Evolutionary conservation across 2,329 filamentous ascomycete genomes (phyloP).

Genomic region (Colletotrichum euphorbiae): DNA sequence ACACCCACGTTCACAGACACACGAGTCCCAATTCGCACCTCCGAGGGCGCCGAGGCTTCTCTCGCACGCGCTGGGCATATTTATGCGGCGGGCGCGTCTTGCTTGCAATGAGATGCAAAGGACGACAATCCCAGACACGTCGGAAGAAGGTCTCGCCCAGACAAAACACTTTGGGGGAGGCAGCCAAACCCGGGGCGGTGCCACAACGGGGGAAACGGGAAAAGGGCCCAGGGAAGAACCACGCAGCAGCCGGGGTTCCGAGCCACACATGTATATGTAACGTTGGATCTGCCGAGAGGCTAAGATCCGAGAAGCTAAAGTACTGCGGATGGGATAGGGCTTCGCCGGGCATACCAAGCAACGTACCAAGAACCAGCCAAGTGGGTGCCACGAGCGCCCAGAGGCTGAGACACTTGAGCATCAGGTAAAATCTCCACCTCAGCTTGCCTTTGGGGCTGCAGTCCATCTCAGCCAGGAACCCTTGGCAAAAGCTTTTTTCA

Average conservation of each 20-base stretch:
- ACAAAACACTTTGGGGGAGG: slow-evolving; percentile 14
- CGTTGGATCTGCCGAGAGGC: slow-evolving; percentile 4
- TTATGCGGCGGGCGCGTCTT: background rate
- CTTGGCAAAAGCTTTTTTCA: slow-evolving; percentile 39
- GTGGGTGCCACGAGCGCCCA: slow-evolving; percentile 16
- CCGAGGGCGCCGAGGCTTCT: background rate
- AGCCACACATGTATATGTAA: too few relatives aligned
- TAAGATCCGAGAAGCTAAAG: background rate
- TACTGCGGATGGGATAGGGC: background rate
- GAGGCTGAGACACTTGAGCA: slow-evolving; percentile 13
- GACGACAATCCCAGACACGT: background rate
- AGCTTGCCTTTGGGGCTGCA: background rate
- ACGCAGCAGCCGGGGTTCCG: too few relatives aligned
- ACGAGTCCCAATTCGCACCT: background rate
- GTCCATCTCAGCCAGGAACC: slow-evolving; percentile 15
- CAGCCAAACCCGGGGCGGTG: slow-evolving; percentile 19
- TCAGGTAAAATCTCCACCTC: background rate
- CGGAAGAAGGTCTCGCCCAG: too few relatives aligned
- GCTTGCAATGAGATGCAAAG: slow-evolving; percentile 2
- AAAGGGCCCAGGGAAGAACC: slow-evolving; percentile 5
- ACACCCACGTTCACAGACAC: background rate
- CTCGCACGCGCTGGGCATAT: too few relatives aligned
- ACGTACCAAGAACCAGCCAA: slow-evolving; percentile 13
- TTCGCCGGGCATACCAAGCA: background rate
- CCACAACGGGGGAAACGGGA: background rate